These are phyloP conservation scores for Xylaria polymorpha DNA, from an alignment of 2,329 filamentous ascomycete genomes.

Conservation along the genomic window DNA sequence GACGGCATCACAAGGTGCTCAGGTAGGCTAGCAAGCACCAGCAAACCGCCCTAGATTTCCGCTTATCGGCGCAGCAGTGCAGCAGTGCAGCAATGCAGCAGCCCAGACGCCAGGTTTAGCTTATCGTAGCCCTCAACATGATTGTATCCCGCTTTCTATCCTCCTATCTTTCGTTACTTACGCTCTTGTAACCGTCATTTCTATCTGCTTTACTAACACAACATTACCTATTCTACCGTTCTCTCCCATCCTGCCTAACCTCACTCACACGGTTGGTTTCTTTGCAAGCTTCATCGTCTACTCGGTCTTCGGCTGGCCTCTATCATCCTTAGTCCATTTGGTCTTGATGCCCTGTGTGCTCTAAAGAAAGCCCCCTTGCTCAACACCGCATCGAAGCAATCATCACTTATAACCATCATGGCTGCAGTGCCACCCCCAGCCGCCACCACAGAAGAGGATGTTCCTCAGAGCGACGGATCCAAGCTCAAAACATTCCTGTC, in stretches of 20 bases:
- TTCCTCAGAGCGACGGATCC: constrained; percentile 77
- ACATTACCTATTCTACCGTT: constrained; percentile 6
- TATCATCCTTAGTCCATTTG: constrained; percentile 3
- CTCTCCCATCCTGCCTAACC: background rate
- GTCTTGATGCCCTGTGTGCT: background rate
- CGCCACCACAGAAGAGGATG: constrained; percentile 46
- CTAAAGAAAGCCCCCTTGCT: constrained; percentile 8
- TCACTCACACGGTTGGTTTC: background rate
- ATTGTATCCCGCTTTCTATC: constrained; percentile 23
- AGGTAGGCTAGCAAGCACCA: constrained; percentile 13
- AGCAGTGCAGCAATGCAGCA: background rate
- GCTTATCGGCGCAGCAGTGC: constrained; percentile 16
- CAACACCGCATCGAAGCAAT: constrained; percentile 9
- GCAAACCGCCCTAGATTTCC: constrained; percentile 23
- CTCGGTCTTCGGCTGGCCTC: background rate
- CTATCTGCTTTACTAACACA: constrained; percentile 1
- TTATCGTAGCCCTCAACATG: constrained; percentile 29
- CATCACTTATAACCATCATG: constrained; percentile 39
- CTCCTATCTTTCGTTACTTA: background rate
- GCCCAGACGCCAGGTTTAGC: constrained; percentile 4
- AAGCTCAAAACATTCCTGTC: constrained; percentile 90
- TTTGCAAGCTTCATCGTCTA: background rate
- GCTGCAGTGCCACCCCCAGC: constrained; percentile 45
- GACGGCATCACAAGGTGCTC: no score
- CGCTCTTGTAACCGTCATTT: constrained; percentile 26